Percentiles rank a stretch among this genome's conserved stretches.
Evolutionary conservation across 2,329 filamentous ascomycete genomes (phyloP).

Genomic region (Beauveria australis): DNA sequence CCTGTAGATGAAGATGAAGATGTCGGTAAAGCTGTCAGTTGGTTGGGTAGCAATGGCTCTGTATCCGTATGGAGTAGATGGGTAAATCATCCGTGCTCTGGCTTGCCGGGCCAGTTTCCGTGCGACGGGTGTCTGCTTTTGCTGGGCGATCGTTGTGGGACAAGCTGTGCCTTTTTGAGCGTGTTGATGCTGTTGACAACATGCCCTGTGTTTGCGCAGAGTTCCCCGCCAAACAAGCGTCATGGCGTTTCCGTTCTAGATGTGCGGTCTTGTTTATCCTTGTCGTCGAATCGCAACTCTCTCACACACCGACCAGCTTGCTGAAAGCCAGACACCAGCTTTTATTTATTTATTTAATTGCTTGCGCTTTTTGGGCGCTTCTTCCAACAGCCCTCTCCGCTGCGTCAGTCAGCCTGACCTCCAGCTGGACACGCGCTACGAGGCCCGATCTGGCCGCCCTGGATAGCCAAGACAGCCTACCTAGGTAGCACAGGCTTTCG

Average conservation of each 20-base stretch:
- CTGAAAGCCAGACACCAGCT: not conserved
- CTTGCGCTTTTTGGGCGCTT: not conserved
- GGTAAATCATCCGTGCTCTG: no score
- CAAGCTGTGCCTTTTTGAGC: not conserved
- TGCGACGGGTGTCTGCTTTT: not conserved
- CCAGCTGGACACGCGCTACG: conserved; percentile 7
- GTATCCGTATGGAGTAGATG: not conserved
- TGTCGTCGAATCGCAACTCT: not conserved
- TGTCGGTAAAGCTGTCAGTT: not conserved
- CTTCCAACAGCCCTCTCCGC: not conserved
- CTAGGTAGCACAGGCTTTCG: not conserved
- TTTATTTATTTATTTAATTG: no score
- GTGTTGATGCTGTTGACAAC: not conserved
- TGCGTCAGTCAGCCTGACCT: conserved; percentile 4
- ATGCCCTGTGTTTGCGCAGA: not conserved
- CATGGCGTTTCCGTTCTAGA: not conserved
- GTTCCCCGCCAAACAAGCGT: conserved; percentile 7
- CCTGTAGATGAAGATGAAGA: not conserved
- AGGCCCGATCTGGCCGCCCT: conserved; percentile 6
- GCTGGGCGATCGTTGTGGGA: not conserved
- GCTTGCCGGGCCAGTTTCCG: not conserved
- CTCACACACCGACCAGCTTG: not conserved
- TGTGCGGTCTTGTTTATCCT: not conserved
- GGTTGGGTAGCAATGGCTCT: not conserved
- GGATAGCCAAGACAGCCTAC: not conserved